These are phyloP conservation scores for Thielaviopsis musarum DNA, from an alignment of 2,329 filamentous ascomycete genomes.

Conservation along the genomic window DNA sequence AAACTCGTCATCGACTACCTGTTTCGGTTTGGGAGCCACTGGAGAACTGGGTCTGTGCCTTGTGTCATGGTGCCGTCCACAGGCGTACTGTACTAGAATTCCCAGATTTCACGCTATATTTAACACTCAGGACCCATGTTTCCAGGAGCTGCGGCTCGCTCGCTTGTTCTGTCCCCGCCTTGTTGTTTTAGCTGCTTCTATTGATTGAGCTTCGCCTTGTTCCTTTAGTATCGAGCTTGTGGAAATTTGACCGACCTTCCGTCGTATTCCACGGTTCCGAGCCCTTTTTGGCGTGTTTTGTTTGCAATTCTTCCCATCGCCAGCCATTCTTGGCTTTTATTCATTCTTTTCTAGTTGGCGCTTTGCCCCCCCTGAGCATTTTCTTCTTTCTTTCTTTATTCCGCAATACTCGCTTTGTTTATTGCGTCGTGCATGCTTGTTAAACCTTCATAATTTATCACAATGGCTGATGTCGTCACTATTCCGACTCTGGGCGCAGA, in stretches of 20 bases:
- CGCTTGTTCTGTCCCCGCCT: not conserved
- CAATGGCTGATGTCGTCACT: constrained; percentile 69
- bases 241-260: not conserved
- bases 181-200: not conserved
- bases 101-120: not conserved
- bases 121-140: not conserved
- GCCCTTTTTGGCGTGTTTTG: constrained; percentile 7
- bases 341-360: not conserved
- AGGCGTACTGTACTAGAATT: not conserved
- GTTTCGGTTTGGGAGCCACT: not conserved
- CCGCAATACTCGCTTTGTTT: not conserved
- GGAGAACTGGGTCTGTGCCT: not conserved
- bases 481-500: constrained; percentile 82
- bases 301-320: not conserved
- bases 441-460: constrained; percentile 13
- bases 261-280: constrained; percentile 5
- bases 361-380: not conserved
- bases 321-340: not conserved
- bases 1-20: not conserved
- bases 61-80: not conserved
- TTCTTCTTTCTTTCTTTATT: constrained; percentile 1
- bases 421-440: constrained; percentile 6
- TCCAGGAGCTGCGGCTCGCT: not conserved
- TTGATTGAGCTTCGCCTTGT: not conserved
- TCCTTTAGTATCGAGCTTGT: too few relatives aligned